Conservation (phyloP, 1,139 yeast genomes). For the Geotrichum aggregatum region DNA sequence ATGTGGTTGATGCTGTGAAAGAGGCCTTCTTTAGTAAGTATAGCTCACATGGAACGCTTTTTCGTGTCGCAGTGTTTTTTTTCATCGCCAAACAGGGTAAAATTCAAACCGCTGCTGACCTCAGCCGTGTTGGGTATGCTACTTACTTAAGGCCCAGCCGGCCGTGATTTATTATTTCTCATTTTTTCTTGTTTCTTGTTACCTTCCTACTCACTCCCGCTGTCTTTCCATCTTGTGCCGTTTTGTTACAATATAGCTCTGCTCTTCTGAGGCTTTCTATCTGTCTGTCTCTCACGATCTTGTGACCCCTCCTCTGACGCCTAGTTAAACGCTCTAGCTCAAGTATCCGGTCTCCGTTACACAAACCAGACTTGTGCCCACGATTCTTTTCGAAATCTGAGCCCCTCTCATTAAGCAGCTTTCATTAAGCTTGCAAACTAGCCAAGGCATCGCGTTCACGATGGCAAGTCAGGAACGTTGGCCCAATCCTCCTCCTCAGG, state of each 20-base stretch:
- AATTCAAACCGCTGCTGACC: background rate
- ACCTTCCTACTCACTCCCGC: background rate
- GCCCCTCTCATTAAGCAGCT: background rate
- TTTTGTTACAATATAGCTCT: background rate
- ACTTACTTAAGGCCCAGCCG: background rate
- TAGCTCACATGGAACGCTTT: background rate
- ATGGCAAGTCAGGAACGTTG: conserved; percentile 21
- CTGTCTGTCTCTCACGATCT: no score
- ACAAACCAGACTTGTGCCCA: background rate
- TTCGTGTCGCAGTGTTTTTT: conserved; percentile 1
- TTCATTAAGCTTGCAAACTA: background rate
- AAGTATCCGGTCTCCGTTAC: background rate
- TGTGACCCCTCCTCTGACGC: no score
- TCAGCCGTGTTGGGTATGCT: background rate
- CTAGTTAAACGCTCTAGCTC: no score
- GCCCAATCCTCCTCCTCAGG: conserved; percentile 16
- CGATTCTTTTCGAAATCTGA: background rate
- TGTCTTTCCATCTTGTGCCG: background rate
- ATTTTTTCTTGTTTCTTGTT: conserved; percentile 3
- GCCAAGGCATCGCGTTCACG: no score
- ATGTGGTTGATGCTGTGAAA: background rate
- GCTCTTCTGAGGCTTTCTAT: background rate
- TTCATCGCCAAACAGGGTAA: background rate
- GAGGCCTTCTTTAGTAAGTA: background rate
- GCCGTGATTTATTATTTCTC: background rate